Conservation (phyloP, 2,329 filamentous ascomycete genomes). For the Sarocladium kiliense region DNA sequence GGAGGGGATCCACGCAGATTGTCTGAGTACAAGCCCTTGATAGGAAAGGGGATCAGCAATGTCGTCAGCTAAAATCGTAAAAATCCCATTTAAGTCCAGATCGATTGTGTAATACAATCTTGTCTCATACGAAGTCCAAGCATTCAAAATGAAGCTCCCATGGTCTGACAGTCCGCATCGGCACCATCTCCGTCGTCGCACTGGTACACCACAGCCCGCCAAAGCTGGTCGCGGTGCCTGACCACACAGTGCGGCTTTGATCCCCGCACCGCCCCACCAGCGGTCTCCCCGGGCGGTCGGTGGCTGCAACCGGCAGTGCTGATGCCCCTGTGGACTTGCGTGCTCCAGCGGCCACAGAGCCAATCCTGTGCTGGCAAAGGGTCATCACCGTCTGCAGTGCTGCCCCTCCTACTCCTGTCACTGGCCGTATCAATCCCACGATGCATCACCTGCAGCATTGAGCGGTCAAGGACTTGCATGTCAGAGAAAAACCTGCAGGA, state of each 20-base stretch:
- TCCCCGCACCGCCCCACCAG: neutral
- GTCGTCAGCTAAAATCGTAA: neutral
- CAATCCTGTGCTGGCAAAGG: conserved; percentile 1
- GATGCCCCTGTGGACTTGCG: neutral
- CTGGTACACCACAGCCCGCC: neutral
- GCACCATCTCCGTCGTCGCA: neutral
- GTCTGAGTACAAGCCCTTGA: neutral
- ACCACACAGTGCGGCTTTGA: conserved; percentile 5
- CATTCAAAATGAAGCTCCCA: neutral
- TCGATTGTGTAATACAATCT: too few species aligned
- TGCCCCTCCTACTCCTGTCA: neutral
- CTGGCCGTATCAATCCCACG: neutral
- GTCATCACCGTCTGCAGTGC: neutral
- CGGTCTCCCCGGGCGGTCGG: neutral
- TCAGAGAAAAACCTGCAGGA: neutral
- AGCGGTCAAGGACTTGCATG: conserved; percentile 3
- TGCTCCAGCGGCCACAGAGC: neutral
- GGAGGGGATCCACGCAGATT: conserved; percentile 1
- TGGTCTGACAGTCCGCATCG: neutral
- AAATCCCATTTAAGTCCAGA: neutral
- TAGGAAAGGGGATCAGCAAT: neutral
- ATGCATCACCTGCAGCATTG: neutral
- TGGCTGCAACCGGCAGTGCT: conserved; percentile 5
- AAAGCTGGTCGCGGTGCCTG: conserved; percentile 5
- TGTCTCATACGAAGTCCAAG: neutral